Base-by-base conservation (phyloP, 257 asterid species). In the Solanum paucissectum region DNA sequence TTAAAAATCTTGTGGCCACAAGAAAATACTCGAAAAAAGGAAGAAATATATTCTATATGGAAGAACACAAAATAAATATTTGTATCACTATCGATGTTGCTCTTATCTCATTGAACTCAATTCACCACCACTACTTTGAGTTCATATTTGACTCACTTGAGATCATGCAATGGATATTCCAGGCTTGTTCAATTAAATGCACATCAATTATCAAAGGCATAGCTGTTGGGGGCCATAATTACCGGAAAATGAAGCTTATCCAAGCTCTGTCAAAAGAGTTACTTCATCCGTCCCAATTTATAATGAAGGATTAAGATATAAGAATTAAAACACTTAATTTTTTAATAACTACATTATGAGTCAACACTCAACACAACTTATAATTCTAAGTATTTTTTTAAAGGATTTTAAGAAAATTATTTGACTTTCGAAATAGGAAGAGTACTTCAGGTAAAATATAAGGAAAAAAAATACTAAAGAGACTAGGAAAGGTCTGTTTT, bases 91-190 rank as follows among this genome's bases (percentile, higher is more conserved):
- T 77, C 9, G 36, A n/a, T 36, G 7, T 40, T 40, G 60, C 60
- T 76, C 36, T 38, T 40, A 38, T 33, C 79, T 33, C 77, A 71
- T 33, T 38, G 33, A 37, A n/a, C 60, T 76, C 60, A 13, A 77
- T 40, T 77, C 62, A n/a, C 37, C 84, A 77, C 84, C 84, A 25
- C 84, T 42, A 77, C 60, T 77, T 42, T 42, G 12, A 42, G 23
- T 40, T 38, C 36, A 12, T 75, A 13, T 72, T 11, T 38, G 21
- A 38, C 58, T 38, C 12, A 37, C 52, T 37, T 38, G 33, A 27
- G 64, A 55, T 55, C 23, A 52, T 52, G 60, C n/a, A 18, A 55
- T 12, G 18, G 29, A 74, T 74, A 72, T 72, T 33, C 49, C 82
- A 37, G 12, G 27, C 4, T 42, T 23, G 11, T 76, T 38, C 13